Evolutionary conservation across 2,329 filamentous ascomycete genomes (phyloP).

Genomic region (Arthroderma sp.): DNA sequence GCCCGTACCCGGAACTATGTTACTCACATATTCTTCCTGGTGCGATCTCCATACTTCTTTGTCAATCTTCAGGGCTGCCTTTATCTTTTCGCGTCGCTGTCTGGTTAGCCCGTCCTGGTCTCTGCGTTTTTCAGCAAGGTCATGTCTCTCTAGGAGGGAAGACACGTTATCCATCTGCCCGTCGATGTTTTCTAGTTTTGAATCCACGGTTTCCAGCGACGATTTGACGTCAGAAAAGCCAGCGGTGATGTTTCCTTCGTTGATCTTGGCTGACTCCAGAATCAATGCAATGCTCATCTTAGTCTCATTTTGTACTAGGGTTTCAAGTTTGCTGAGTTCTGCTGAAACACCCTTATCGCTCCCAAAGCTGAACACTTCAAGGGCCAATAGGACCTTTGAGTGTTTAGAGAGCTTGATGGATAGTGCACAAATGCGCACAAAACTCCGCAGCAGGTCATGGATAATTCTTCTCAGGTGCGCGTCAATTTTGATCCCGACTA

Average conservation of each 20-base stretch:
- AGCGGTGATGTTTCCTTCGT: constrained; percentile 15
- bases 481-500: constrained; percentile 18
- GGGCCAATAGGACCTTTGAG: constrained; percentile 18
- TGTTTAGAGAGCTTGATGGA: constrained; percentile 20
- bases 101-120: constrained; percentile 10
- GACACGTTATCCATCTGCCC: constrained; percentile 11
- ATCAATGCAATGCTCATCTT: constrained; percentile 20
- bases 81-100: constrained; percentile 12
- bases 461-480: constrained; percentile 19
- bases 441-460: constrained; percentile 19
- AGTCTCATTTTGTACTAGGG: constrained; percentile 20
- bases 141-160: constrained; percentile 7
- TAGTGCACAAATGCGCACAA: constrained; percentile 19
- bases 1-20: constrained; percentile 10
- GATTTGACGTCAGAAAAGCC: constrained; percentile 12
- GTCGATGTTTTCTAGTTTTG: constrained; percentile 11
- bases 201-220: constrained; percentile 9
- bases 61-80: constrained; percentile 13
- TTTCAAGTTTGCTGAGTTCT: constrained; percentile 17
- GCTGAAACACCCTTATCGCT: constrained; percentile 21
- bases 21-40: constrained; percentile 13
- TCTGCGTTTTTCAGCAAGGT: constrained; percentile 7
- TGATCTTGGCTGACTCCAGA: constrained; percentile 19
- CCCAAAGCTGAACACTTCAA: constrained; percentile 21
- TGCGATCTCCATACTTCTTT: constrained; percentile 12